Conservation (phyloP, 805 yeast species). For the Spathaspora passalidarum region DNA sequence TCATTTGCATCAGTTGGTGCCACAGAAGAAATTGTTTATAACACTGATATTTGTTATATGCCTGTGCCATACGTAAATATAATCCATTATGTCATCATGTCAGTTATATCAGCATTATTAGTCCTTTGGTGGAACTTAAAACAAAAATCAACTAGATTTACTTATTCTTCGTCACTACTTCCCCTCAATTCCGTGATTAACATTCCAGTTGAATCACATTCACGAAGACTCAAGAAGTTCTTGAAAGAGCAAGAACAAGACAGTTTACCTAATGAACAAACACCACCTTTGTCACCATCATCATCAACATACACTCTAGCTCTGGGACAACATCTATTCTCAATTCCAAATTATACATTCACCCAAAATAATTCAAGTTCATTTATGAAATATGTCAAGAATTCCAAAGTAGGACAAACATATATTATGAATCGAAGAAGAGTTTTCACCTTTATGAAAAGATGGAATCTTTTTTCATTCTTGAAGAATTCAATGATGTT, state of each 20-base stretch:
- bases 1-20: slow-evolving; percentile 14
- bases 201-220: slow-evolving; percentile 14
- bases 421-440: neutral
- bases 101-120: slow-evolving; percentile 27
- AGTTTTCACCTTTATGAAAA: slow-evolving; percentile 10
- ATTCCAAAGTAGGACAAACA: slow-evolving; percentile 5
- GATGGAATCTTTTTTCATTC: slow-evolving; percentile 18
- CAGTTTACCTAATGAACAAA: neutral
- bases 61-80: slow-evolving; percentile 46
- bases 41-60: slow-evolving; percentile 43
- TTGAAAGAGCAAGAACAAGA: slow-evolving; percentile 26
- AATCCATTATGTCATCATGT: slow-evolving; percentile 32
- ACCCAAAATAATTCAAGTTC: slow-evolving; percentile 9
- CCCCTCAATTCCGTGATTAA: slow-evolving; percentile 10
- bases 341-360: slow-evolving; percentile 25
- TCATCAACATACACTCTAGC: slow-evolving; percentile 5
- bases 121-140: slow-evolving; percentile 28
- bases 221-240: slow-evolving; percentile 27
- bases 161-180: slow-evolving; percentile 21
- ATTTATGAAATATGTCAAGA: slow-evolving; percentile 1
- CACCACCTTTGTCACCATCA: neutral
- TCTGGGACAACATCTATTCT: slow-evolving; percentile 5
- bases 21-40: slow-evolving; percentile 17
- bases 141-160: slow-evolving; percentile 22
- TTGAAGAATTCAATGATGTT: slow-evolving; percentile 18